Base-by-base conservation (phyloP, 164 flowering plant genomes). In the Annona squamosa region DNA sequence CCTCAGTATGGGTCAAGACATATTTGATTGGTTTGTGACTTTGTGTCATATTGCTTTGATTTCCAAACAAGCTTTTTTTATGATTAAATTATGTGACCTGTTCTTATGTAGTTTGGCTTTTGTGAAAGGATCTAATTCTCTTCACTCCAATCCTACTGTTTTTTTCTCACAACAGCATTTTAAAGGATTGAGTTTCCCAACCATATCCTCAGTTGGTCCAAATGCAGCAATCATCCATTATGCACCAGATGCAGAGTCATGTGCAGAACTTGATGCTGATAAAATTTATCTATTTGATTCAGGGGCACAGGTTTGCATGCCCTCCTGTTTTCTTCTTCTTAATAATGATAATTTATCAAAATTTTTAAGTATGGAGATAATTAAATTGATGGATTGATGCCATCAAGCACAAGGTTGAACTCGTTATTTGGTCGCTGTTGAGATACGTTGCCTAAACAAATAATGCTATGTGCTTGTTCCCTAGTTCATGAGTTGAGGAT, bases 141-240 rank as follows among this genome's bases (percentile, higher is more conserved):
- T 68, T 37, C 45, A 7, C 17, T 48, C 44, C 19, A 37, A 4
- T 71, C 37, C 19, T 59, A 5, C 6, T 71, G 13, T 18, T 43
- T 1, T 57, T 18, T 4, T 71, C 47, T 65, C 59, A 68, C 75
- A 85, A 74, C 93, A 95, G 99, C 86, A 83, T 77, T 95, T 95
- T 77, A 88, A 84, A 85, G 97, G 99, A 73, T 79, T 95, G 83
- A 95, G 99, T 81, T 95, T 95, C 79, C 99, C 98, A 37, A 93
- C 98, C 37, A 95, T 93, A 74, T 93, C 99, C 59, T 93, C 97
- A 0, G 98, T 95, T 79, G 99, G 99, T 70, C 87, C 97, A 79
- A 95, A 95, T 87, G 99, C 93, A 5, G 98, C 99, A 70, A 82
- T 95, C 52, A 90, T 93, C 57, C 98, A 93, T 81, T 95, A 95